Conservation (phyloP, 257 asterid genomes). For the Solanum sejunctum region DNA sequence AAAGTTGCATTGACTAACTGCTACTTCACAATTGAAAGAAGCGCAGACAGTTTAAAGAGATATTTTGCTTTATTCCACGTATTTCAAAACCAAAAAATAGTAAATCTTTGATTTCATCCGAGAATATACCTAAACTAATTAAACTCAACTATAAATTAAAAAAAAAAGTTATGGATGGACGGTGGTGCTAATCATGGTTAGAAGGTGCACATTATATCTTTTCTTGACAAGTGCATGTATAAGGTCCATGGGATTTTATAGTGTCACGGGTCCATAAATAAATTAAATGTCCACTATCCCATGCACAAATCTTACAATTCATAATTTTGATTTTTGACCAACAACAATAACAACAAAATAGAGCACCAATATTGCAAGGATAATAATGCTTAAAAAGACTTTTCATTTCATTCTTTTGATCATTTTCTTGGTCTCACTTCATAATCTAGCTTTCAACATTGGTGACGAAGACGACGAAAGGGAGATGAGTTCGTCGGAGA, state of each 20-base stretch:
- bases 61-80: too few relatives aligned
- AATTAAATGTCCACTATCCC: neutral
- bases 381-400: neutral
- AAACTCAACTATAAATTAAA: neutral
- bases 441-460: neutral
- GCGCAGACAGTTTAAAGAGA: too few relatives aligned
- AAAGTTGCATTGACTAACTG: too few relatives aligned
- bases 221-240: neutral
- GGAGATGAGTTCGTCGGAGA: neutral
- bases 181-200: constrained; percentile 2
- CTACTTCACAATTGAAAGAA: too few relatives aligned
- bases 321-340: neutral
- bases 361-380: neutral
- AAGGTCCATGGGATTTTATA: neutral
- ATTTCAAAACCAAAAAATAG: too few relatives aligned
- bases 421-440: neutral
- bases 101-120: too few relatives aligned
- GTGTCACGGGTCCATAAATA: neutral
- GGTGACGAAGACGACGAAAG: neutral
- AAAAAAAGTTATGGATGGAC: neutral
- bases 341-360: neutral
- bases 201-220: neutral
- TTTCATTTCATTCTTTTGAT: neutral
- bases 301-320: neutral
- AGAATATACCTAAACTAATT: neutral